phyloP scores from a whole-genome alignment of 305 asterid genomes.

The Nicotiana rustica region DNA sequence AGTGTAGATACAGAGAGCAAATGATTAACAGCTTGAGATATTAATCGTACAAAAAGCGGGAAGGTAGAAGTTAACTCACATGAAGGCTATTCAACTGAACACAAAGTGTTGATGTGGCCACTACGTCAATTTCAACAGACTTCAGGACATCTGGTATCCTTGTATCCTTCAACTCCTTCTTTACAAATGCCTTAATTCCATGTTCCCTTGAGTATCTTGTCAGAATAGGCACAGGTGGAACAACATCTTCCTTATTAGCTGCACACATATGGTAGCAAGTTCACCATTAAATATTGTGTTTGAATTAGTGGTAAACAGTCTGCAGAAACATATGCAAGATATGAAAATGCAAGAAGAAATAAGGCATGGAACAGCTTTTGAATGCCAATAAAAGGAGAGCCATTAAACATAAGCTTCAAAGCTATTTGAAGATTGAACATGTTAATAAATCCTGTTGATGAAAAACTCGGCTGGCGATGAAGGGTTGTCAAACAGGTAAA shows the following conservation, averaged over 20 bases:
- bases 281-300: constrained; percentile 34
- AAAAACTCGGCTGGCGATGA: background rate
- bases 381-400: background rate
- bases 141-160: constrained; percentile 75
- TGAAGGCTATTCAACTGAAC: constrained; percentile 89
- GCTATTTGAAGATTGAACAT: constrained; percentile 1
- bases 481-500: background rate
- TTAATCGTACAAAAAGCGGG: constrained; percentile 20
- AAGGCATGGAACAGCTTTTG: background rate
- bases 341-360: constrained; percentile 18
- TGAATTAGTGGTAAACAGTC: background rate
- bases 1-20: constrained; percentile 7
- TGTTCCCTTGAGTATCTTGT: constrained; percentile 86
- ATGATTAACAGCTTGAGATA: constrained; percentile 12
- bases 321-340: constrained; percentile 29
- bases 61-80: constrained; percentile 67
- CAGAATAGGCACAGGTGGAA: constrained; percentile 92
- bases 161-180: constrained; percentile 83
- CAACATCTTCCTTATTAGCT: constrained; percentile 93
- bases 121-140: constrained; percentile 68
- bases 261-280: constrained; percentile 46
- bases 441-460: background rate
- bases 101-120: constrained; percentile 82
- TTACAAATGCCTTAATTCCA: constrained; percentile 91
- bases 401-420: constrained; percentile 8